Evolutionary conservation across 768 basidiomycete species (phyloP).

Genomic region (Amanita molliuscula): DNA sequence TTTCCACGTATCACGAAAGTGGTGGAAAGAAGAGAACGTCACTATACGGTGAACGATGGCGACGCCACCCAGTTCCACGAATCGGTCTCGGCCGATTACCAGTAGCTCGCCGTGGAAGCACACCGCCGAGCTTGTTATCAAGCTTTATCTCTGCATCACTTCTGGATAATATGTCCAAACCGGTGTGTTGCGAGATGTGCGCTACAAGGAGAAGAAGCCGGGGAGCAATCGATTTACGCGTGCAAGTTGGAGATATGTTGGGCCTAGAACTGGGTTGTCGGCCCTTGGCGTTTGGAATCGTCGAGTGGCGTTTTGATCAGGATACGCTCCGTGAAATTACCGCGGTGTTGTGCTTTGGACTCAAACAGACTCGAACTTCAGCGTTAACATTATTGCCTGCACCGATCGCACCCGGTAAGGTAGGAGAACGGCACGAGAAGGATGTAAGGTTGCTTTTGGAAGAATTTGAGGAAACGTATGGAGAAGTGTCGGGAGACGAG

Average conservation of each 20-base stretch:
- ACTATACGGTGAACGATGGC: neutral
- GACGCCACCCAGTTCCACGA: neutral
- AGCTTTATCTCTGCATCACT: neutral
- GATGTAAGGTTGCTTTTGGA: neutral
- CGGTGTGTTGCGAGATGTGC: neutral
- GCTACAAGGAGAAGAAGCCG: too few relatives aligned
- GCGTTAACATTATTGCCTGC: neutral
- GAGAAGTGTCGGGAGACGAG: neutral
- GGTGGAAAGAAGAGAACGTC: too few relatives aligned
- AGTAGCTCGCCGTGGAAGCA: neutral
- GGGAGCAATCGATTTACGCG: too few relatives aligned
- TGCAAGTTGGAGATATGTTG: too few relatives aligned
- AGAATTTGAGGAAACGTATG: slow-evolving; percentile 4
- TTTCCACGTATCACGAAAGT: neutral
- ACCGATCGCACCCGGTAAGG: neutral
- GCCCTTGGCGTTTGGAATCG: too few relatives aligned
- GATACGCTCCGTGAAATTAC: too few relatives aligned
- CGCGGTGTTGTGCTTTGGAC: too few relatives aligned
- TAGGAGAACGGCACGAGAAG: neutral
- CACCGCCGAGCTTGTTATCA: neutral
- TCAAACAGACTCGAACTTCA: neutral
- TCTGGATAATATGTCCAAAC: neutral
- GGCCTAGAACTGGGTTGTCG: too few relatives aligned
- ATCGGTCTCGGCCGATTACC: too few relatives aligned
- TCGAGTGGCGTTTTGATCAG: too few relatives aligned